These are phyloP conservation scores for Flammula alnicola DNA, from an alignment of 1,284 basidiomycete species.

Conservation along the genomic window DNA sequence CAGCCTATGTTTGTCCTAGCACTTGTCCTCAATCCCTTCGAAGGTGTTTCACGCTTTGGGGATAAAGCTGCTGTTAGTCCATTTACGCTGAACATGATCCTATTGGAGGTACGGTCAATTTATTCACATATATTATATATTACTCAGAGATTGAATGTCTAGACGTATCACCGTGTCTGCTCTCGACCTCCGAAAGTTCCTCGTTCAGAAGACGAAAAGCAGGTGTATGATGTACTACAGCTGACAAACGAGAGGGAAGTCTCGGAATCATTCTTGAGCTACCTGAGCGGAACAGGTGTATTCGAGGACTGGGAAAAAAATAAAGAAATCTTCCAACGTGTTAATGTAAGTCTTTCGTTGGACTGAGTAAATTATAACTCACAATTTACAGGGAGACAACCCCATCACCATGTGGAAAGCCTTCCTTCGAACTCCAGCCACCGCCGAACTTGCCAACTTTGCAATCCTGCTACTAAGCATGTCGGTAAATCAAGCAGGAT, in stretches of 20 bases:
- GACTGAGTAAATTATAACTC: background rate
- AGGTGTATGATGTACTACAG: background rate
- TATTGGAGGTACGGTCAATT: conserved; percentile 23
- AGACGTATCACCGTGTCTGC: conserved; percentile 26
- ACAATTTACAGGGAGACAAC: background rate
- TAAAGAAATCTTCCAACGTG: conserved; percentile 12
- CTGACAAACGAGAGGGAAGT: conserved; percentile 22
- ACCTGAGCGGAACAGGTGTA: conserved; percentile 23
- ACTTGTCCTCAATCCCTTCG: conserved; percentile 29
- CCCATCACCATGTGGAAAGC: conserved; percentile 27
- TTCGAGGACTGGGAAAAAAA: conserved; percentile 27
- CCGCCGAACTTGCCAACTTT: conserved; percentile 26
- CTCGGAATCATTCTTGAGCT: conserved; percentile 25
- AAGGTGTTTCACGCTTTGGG: conserved; percentile 29
- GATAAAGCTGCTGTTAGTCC: conserved; percentile 26
- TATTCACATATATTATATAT: conserved; percentile 1
- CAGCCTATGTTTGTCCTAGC: conserved; percentile 28
- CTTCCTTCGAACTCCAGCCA: conserved; percentile 9
- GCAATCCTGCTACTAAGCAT: conserved; percentile 22
- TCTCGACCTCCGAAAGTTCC: conserved; percentile 17
- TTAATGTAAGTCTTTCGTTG: conserved; percentile 21
- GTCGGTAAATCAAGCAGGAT: conserved; percentile 25
- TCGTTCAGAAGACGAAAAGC: conserved; percentile 12
- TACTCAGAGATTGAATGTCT: background rate
- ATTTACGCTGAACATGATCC: conserved; percentile 25